A percentile compares a stretch with the other conserved stretches of the same genome.
phyloP scores from a whole-genome alignment of 2,329 filamentous ascomycete species.

The Arthrocladium fulminans region DNA sequence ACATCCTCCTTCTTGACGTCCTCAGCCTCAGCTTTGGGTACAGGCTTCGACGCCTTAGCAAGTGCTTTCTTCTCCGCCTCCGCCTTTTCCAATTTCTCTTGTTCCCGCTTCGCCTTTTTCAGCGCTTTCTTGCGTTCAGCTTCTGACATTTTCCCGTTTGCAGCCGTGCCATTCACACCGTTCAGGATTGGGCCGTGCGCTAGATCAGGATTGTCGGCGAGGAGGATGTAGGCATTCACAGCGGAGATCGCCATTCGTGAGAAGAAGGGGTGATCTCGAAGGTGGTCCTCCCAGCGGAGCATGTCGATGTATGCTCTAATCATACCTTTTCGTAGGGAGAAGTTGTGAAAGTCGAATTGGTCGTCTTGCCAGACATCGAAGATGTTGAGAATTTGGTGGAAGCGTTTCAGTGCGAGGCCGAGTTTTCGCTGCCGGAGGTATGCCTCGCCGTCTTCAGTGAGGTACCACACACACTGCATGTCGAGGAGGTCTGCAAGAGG shows the following conservation, averaged over 20 bases:
- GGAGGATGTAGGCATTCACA: slow-evolving; percentile 66
- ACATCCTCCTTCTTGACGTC: slow-evolving; percentile 78
- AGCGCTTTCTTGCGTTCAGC: slow-evolving; percentile 74
- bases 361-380: slow-evolving; percentile 98
- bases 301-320: slow-evolving; percentile 92
- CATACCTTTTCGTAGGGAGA: slow-evolving; percentile 93
- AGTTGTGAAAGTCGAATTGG: slow-evolving; percentile 97
- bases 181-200: slow-evolving; percentile 53
- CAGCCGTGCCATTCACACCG: slow-evolving; percentile 42
- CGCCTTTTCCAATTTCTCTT: slow-evolving; percentile 63
- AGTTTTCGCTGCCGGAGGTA: slow-evolving; percentile 73
- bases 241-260: slow-evolving; percentile 73
- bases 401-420: slow-evolving; percentile 82
- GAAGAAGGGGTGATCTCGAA: slow-evolving; percentile 91
- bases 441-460: slow-evolving; percentile 90
- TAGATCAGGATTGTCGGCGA: slow-evolving; percentile 65
- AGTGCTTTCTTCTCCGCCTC: slow-evolving; percentile 78
- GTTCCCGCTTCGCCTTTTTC: slow-evolving; percentile 83
- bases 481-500: slow-evolving; percentile 85
- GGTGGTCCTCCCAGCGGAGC: slow-evolving; percentile 87
- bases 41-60: slow-evolving; percentile 60
- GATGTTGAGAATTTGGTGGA: slow-evolving; percentile 79
- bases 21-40: slow-evolving; percentile 47
- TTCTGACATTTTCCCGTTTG: slow-evolving; percentile 44
- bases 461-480: slow-evolving; percentile 97